Conservation (phyloP, 139 green algal species). For the Coccomyxa sp. region DNA sequence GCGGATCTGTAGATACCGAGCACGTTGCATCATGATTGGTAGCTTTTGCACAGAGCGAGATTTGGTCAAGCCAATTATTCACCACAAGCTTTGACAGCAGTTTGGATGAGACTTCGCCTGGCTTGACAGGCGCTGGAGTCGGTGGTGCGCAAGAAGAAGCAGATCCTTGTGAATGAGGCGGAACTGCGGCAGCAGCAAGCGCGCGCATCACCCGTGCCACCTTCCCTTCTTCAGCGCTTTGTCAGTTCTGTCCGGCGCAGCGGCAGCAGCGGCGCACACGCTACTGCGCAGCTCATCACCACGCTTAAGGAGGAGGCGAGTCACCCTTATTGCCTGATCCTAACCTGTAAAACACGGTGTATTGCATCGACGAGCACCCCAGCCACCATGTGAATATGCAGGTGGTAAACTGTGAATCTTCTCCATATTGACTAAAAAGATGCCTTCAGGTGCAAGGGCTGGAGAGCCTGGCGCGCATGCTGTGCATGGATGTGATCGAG, state of each 20-base stretch:
- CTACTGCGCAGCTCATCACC: slow-evolving; percentile 32
- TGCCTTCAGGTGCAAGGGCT: slow-evolving; percentile 19
- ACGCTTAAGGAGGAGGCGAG: slow-evolving; percentile 61
- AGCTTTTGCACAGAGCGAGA: no score
- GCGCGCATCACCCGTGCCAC: background rate
- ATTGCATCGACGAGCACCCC: no score
- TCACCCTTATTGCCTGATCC: background rate
- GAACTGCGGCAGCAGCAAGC: slow-evolving; percentile 16
- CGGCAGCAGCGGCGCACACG: slow-evolving; percentile 10
- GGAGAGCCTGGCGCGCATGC: slow-evolving; percentile 45
- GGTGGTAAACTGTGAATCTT: no score
- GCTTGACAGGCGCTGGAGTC: slow-evolving; percentile 41
- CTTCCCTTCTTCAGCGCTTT: slow-evolving; percentile 38
- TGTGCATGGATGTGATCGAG: slow-evolving; percentile 74
- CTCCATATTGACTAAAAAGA: no score
- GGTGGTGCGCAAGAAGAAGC: slow-evolving; percentile 58
- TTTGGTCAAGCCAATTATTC: no score
- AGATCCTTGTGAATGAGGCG: slow-evolving; percentile 34
- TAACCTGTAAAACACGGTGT: background rate
- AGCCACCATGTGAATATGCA: no score
- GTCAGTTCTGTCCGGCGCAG: slow-evolving; percentile 35
- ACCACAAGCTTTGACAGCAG: no score
- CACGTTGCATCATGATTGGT: no score
- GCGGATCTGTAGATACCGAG: no score
- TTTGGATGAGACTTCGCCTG: no score